phyloP scores from a whole-genome alignment of 176 grass and related monocot genomes.

The Saccharum spontaneum region DNA sequence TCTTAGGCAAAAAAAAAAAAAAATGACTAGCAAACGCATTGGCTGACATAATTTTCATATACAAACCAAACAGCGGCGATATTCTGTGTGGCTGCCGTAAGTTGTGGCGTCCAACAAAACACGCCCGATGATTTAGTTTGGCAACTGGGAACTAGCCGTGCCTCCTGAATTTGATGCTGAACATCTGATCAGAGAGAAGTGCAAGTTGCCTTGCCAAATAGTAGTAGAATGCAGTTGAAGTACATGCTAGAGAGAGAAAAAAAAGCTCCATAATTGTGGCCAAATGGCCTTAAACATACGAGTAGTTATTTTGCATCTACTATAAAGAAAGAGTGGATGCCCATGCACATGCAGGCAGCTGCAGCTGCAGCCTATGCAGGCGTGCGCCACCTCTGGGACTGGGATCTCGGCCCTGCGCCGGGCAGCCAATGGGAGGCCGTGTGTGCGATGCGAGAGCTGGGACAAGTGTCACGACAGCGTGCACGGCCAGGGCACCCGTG shows the following conservation, averaged over 20 bases:
- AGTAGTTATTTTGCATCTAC: background rate
- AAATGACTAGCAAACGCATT: background rate
- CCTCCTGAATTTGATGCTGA: too few species aligned
- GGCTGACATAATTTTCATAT: background rate
- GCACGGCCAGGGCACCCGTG: conserved; percentile 34
- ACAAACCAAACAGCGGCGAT: too few species aligned
- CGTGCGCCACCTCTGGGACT: background rate
- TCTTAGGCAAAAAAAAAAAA: background rate
- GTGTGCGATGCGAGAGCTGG: background rate
- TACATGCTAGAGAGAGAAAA: background rate
- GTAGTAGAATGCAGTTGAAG: background rate
- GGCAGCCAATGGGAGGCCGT: conserved; percentile 5
- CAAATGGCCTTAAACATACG: background rate
- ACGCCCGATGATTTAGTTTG: background rate
- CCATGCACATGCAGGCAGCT: background rate
- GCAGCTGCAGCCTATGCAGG: background rate
- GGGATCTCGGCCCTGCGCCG: background rate
- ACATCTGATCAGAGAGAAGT: too few species aligned
- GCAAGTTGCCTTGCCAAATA: too few species aligned
- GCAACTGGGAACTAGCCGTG: too few species aligned
- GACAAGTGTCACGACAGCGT: conserved; percentile 58
- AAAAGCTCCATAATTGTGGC: background rate
- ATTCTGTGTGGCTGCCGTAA: too few species aligned
- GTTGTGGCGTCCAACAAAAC: background rate
- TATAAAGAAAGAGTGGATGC: background rate